A percentile compares a stretch with the other conserved stretches of the same genome.
These are phyloP conservation scores for Solanum hybrid DNA, from an alignment of 305 asterid genomes.

Conservation along the genomic window DNA sequence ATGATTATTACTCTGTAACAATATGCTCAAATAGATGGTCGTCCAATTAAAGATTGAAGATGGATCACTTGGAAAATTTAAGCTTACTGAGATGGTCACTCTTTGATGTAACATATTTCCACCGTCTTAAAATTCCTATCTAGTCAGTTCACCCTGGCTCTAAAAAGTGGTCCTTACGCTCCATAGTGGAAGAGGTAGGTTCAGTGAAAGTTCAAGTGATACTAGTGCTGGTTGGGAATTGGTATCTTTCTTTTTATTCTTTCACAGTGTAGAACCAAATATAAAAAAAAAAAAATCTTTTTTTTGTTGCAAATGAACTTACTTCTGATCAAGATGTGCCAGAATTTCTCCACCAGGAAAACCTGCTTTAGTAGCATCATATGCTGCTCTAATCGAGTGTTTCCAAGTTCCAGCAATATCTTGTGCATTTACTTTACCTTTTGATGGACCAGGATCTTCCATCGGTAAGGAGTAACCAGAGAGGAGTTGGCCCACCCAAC, in stretches of 20 bases:
- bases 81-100: background rate
- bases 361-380: conserved; percentile 63
- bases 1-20: background rate
- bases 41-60: background rate
- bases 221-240: background rate
- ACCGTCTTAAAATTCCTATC: background rate
- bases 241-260: background rate
- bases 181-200: background rate
- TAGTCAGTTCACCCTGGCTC: background rate
- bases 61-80: background rate
- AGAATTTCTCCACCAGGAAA: conserved; percentile 83
- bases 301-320: conserved; percentile 11
- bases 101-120: background rate
- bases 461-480: conserved; percentile 91
- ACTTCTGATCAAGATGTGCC: conserved; percentile 98
- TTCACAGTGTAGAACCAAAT: background rate
- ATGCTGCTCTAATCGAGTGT: conserved; percentile 74
- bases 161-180: background rate
- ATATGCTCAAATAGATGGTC: background rate
- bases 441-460: conserved; percentile 78
- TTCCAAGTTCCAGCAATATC: conserved; percentile 77
- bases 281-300: background rate
- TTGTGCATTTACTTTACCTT: conserved; percentile 32
- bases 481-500: conserved; percentile 88
- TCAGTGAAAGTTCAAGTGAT: background rate